Evolutionary conservation across 176 grass and related monocot species (phyloP).

Genomic region (Oryza punctata): DNA sequence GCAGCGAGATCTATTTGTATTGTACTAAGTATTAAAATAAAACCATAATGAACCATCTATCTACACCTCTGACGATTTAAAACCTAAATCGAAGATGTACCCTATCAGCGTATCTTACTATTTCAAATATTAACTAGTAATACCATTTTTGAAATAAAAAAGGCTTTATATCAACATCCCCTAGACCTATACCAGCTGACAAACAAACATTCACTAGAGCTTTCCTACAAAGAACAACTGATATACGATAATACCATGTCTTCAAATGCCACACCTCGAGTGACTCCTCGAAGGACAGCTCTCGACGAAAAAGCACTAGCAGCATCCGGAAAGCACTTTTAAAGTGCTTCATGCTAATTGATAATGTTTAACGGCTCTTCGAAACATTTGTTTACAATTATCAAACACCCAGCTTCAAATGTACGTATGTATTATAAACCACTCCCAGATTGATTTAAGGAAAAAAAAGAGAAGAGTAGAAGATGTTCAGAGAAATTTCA

Average conservation of each 20-base stretch:
- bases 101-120: neutral
- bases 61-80: no score
- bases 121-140: slow-evolving; percentile 18
- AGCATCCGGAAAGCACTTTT: slow-evolving; percentile 82
- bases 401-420: no score
- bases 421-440: no score
- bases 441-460: no score
- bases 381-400: no score
- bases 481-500: neutral
- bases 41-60: no score
- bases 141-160: neutral
- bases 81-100: no score
- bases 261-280: slow-evolving; percentile 53
- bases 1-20: no score
- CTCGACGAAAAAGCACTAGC: slow-evolving; percentile 96
- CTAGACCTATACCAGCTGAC: neutral
- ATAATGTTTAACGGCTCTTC: no score
- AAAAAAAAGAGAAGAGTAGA: no score
- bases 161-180: neutral
- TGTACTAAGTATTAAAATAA: no score
- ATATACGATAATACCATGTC: slow-evolving; percentile 32
- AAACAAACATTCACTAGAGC: neutral
- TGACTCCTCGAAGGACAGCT: slow-evolving; percentile 89
- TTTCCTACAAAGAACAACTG: neutral
- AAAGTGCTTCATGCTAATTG: no score